Evolutionary conservation across 2,329 filamentous ascomycete species (phyloP).

Genomic region (Pseudogymnoascus sp.): DNA sequence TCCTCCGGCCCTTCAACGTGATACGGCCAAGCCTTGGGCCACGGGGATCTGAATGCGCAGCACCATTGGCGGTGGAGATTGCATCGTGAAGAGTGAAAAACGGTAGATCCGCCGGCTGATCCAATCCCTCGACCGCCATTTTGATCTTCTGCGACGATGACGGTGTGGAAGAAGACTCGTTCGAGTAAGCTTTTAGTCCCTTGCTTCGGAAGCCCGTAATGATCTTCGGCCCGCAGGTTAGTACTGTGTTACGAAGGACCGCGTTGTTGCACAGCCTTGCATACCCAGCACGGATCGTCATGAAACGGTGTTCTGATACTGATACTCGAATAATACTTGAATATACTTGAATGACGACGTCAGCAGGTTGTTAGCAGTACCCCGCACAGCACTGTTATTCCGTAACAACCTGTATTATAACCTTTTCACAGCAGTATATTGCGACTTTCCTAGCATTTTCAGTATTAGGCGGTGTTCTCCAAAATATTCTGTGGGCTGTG

Average conservation of each 20-base stretch:
- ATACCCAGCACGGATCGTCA: neutral
- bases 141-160: neutral
- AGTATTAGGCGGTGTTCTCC: neutral
- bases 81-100: constrained; percentile 5
- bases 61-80: neutral
- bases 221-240: constrained; percentile 6
- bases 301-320: neutral
- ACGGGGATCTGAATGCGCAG: neutral
- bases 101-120: neutral
- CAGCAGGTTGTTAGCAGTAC: neutral
- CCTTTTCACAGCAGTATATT: neutral
- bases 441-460: neutral
- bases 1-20: constrained; percentile 49
- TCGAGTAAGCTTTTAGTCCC: constrained; percentile 7
- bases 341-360: neutral
- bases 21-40: constrained; percentile 35
- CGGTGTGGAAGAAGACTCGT: neutral
- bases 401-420: neutral
- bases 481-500: neutral
- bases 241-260: neutral
- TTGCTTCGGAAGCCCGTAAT: constrained; percentile 1
- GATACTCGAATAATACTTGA: neutral
- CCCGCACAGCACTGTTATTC: neutral
- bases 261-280: neutral
- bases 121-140: neutral